These are phyloP conservation scores for Hanseniaspora thailandica DNA, from an alignment of 805 yeast genomes.

Conservation along the genomic window DNA sequence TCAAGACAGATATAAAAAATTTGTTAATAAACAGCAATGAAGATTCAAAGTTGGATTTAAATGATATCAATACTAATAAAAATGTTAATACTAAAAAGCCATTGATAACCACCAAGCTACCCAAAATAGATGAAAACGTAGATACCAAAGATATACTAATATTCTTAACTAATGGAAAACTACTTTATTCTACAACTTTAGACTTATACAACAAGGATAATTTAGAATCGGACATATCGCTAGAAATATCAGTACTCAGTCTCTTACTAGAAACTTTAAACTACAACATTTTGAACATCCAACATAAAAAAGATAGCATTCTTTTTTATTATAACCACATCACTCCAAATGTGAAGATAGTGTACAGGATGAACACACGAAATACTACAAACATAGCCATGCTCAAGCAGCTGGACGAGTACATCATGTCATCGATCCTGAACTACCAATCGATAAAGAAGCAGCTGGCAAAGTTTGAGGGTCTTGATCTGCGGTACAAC, in stretches of 20 bases:
- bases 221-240: not conserved
- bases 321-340: constrained; percentile 4
- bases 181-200: not conserved
- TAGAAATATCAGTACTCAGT: constrained; percentile 7
- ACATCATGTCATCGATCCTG: not conserved
- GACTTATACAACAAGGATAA: not conserved
- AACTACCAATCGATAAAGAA: not conserved
- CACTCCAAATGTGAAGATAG: constrained; percentile 3
- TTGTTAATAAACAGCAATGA: not conserved
- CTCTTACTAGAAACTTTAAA: constrained; percentile 2
- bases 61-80: not conserved
- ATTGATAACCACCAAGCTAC: not conserved
- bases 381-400: not conserved
- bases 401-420: not conserved
- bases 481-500: constrained; percentile 4
- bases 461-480: not conserved
- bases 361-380: not conserved
- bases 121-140: not conserved
- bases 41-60: not conserved
- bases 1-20: not conserved
- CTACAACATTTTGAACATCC: not conserved
- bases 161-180: constrained; percentile 10
- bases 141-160: not conserved
- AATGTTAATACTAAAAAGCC: not conserved
- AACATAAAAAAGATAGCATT: not conserved